Conservation (phyloP, 148 eudicot genomes). For the Fagopyrum homotropicum region DNA sequence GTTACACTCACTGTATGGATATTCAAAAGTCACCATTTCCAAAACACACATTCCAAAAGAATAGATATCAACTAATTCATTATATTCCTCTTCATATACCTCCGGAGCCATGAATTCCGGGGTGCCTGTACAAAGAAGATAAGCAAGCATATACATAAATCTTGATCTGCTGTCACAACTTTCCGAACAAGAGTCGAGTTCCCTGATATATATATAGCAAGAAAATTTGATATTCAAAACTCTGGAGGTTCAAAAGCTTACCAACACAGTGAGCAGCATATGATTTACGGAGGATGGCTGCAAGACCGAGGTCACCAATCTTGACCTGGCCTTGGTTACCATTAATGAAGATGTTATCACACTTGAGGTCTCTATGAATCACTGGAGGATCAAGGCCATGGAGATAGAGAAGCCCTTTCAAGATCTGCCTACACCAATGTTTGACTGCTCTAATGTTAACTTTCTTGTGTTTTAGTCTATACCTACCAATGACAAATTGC, state of each 20-base stretch:
- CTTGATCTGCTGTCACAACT: background rate
- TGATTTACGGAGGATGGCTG: constrained; percentile 9
- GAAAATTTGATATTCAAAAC: background rate
- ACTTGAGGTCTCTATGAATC: constrained; percentile 14
- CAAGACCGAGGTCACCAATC: constrained; percentile 14
- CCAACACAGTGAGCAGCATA: constrained; percentile 18
- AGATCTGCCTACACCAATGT: constrained; percentile 17
- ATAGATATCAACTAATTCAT: constrained; percentile 35
- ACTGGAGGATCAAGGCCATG: constrained; percentile 17
- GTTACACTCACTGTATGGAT: constrained; percentile 33
- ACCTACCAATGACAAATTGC: constrained; percentile 8
- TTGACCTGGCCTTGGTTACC: constrained; percentile 14
- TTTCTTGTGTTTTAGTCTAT: constrained; percentile 14
- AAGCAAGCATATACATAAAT: background rate
- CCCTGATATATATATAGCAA: background rate
- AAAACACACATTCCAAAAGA: constrained; percentile 35
- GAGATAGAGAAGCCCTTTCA: constrained; percentile 14
- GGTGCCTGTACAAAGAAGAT: constrained; percentile 23
- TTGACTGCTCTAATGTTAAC: constrained; percentile 15
- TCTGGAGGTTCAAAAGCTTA: constrained; percentile 7
- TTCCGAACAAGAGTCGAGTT: background rate
- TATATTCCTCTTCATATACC: constrained; percentile 34
- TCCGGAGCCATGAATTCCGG: constrained; percentile 37
- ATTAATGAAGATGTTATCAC: constrained; percentile 16
- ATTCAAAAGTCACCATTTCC: constrained; percentile 35